A percentile compares a stretch with the other conserved stretches of the same genome.
Conservation (phyloP, 2,329 filamentous ascomycete species). For the Fusarium pseudograminearum region DNA sequence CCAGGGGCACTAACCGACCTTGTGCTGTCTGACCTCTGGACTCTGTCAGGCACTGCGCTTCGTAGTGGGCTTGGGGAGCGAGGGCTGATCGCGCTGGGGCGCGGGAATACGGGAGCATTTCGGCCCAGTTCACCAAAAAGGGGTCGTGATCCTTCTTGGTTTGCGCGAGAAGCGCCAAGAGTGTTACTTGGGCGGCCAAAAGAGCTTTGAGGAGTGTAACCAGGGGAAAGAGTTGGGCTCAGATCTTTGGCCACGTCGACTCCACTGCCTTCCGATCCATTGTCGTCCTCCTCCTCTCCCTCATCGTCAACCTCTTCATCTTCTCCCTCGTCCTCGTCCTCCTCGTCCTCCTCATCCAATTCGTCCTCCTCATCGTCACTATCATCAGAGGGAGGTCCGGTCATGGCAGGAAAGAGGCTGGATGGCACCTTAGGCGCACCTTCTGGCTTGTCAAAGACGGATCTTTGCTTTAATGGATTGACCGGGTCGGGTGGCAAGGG, state of each 20-base stretch:
- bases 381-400: constrained; percentile 55
- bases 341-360: constrained; percentile 56
- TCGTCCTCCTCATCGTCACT: constrained; percentile 57
- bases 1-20: constrained; percentile 72
- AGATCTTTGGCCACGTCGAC: constrained; percentile 74
- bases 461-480: constrained; percentile 29
- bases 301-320: constrained; percentile 57
- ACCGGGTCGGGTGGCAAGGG: constrained; percentile 32
- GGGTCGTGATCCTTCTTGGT: constrained; percentile 58
- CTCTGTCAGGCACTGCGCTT: constrained; percentile 64
- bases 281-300: constrained; percentile 61
- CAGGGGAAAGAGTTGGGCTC: constrained; percentile 64
- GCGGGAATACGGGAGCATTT: constrained; percentile 66
- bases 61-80: constrained; percentile 80
- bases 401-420: constrained; percentile 52
- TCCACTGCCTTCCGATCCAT: constrained; percentile 69
- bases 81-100: constrained; percentile 68
- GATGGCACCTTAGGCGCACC: constrained; percentile 54
- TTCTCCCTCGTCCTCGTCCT: constrained; percentile 56
- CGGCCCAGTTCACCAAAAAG: constrained; percentile 68
- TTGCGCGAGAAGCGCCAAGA: constrained; percentile 51
- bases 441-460: constrained; percentile 44
- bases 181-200: constrained; percentile 63
- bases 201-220: constrained; percentile 69
- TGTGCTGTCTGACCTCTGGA: constrained; percentile 62